phyloP scores from a whole-genome alignment of 805 yeast species.

The Jamesozyma spencerorum region DNA sequence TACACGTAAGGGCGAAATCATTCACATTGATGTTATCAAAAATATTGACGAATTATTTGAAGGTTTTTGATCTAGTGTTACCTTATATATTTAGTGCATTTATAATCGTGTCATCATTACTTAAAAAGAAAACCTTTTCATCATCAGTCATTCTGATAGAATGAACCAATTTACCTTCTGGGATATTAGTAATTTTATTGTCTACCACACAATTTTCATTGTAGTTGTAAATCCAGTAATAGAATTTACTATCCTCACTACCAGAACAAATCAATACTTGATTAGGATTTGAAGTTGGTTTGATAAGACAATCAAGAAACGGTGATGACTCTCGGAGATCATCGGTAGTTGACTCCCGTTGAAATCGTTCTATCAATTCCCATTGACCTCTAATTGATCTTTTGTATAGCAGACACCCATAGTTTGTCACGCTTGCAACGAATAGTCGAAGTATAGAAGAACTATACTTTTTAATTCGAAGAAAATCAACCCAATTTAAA shows the following conservation, averaged over 20 bases:
- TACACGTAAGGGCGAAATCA: slow-evolving; percentile 45
- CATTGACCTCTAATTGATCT: slow-evolving; percentile 16
- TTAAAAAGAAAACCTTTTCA: slow-evolving; percentile 8
- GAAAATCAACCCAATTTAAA: slow-evolving; percentile 10
- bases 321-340: slow-evolving; percentile 6
- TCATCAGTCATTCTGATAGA: slow-evolving; percentile 4
- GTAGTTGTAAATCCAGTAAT: slow-evolving; percentile 13
- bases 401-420: slow-evolving; percentile 16
- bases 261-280: slow-evolving; percentile 12
- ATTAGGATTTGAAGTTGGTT: slow-evolving; percentile 1
- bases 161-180: slow-evolving; percentile 1
- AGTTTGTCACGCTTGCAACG: slow-evolving; percentile 12
- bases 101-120: slow-evolving; percentile 7
- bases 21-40: slow-evolving; percentile 35
- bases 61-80: slow-evolving; percentile 14
- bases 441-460: slow-evolving; percentile 6
- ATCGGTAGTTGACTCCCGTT: not conserved
- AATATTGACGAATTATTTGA: slow-evolving; percentile 31
- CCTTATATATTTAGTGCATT: slow-evolving; percentile 4
- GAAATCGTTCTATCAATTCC: slow-evolving; percentile 10
- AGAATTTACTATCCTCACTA: slow-evolving; percentile 15
- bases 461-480: slow-evolving; percentile 11
- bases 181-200: slow-evolving; percentile 1
- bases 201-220: slow-evolving; percentile 6
- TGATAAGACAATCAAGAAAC: slow-evolving; percentile 11